A percentile compares a stretch with the other conserved stretches of the same genome.
phyloP scores from a whole-genome alignment of 2,329 filamentous ascomycete genomes.

The Colletotrichum tropicicola region DNA sequence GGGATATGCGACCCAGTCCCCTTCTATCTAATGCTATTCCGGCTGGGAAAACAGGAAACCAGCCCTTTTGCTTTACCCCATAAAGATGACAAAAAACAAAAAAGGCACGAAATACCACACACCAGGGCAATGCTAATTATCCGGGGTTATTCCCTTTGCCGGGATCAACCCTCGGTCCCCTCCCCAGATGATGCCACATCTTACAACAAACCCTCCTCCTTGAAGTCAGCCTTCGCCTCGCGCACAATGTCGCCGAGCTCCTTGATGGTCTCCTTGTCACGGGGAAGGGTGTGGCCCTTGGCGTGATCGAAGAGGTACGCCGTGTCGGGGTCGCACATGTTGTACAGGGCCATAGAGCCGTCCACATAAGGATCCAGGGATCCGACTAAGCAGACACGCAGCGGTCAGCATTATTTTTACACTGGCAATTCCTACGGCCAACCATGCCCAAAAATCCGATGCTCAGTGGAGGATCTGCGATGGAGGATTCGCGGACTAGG shows the following conservation, averaged over 20 bases:
- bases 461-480: background rate
- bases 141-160: background rate
- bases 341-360: constrained; percentile 68
- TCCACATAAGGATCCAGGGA: constrained; percentile 68
- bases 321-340: constrained; percentile 67
- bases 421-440: background rate
- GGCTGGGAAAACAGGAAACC: background rate
- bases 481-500: background rate
- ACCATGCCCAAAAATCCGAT: background rate
- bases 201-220: constrained; percentile 22
- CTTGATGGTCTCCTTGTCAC: constrained; percentile 57
- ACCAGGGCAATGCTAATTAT: background rate
- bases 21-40: constrained; percentile 22
- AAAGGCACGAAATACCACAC: background rate
- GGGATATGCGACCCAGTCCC: constrained; percentile 4
- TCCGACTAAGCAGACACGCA: constrained; percentile 46
- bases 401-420: constrained; percentile 30
- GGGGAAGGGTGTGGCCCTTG: constrained; percentile 70
- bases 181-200: background rate
- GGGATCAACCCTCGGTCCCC: background rate
- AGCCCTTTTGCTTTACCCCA: background rate
- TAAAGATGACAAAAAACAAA: background rate
- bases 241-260: constrained; percentile 56
- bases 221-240: constrained; percentile 32
- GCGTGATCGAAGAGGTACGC: constrained; percentile 72